A percentile compares a stretch with the other conserved stretches of the same genome.
Evolutionary conservation across 2,329 filamentous ascomycete species (phyloP).

Genomic region (Stagonosporopsis rhizophila): DNA sequence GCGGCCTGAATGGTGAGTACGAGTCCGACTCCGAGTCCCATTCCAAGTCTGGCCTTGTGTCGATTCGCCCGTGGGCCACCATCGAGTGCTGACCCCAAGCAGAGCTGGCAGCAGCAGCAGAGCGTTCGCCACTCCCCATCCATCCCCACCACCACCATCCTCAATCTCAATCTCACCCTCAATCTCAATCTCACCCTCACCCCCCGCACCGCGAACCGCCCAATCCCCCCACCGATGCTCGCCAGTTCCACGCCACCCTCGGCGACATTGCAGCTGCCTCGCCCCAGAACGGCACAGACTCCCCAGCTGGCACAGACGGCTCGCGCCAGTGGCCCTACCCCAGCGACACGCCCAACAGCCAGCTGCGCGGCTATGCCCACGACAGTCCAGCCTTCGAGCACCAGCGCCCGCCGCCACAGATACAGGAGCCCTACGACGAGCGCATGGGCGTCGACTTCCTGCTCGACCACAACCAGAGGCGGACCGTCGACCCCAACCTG

Average conservation of each 20-base stretch:
- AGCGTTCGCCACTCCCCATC: slow-evolving; percentile 54
- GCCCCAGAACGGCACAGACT: slow-evolving; percentile 34
- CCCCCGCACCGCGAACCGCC: slow-evolving; percentile 15
- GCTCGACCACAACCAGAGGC: slow-evolving; percentile 62
- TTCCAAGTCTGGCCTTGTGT: no score
- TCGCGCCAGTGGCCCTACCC: slow-evolving; percentile 43
- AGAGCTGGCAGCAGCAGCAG: slow-evolving; percentile 59
- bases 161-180: neutral
- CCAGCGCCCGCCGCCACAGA: slow-evolving; percentile 34
- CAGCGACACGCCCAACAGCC: slow-evolving; percentile 41
- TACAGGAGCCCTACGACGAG: slow-evolving; percentile 57
- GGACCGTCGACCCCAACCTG: slow-evolving; percentile 46
- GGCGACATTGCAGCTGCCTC: slow-evolving; percentile 31
- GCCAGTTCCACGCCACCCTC: slow-evolving; percentile 32
- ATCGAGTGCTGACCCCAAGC: neutral
- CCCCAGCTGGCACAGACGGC: slow-evolving; percentile 34
- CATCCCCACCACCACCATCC: slow-evolving; percentile 18
- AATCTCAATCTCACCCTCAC: neutral
- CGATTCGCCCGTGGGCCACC: neutral
- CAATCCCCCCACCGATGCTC: slow-evolving; percentile 26
- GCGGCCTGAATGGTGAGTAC: slow-evolving; percentile 54
- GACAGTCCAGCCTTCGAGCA: slow-evolving; percentile 33
- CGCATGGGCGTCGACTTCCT: slow-evolving; percentile 77
- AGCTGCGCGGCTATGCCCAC: slow-evolving; percentile 45
- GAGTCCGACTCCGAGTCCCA: no score